Percentiles rank a stretch among this genome's conserved stretches.
phyloP scores from a whole-genome alignment of 345 rosid genomes.

The Cardamine chenopodiifolia region DNA sequence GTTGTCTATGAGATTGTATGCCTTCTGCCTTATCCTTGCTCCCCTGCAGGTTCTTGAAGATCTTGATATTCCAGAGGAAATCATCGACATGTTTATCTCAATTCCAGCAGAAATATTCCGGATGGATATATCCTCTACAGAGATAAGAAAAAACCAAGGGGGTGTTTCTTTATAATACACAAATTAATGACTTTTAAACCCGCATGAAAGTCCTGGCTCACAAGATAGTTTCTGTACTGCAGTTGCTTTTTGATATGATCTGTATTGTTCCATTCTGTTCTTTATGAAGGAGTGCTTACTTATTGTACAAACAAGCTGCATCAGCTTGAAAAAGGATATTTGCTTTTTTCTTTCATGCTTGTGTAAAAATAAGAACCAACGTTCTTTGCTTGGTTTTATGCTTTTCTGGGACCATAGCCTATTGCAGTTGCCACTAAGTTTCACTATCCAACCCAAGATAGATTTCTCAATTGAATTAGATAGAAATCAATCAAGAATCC shows the following conservation, averaged over 20 bases:
- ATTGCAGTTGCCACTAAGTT: neutral
- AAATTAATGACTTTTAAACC: neutral
- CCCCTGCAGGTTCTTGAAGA: conserved; percentile 74
- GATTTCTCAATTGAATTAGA: neutral
- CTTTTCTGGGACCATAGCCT: neutral
- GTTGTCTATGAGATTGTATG: conserved; percentile 7
- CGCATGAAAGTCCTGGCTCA: neutral
- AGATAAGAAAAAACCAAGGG: conserved; percentile 53
- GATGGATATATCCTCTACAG: conserved; percentile 81
- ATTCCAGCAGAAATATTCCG: conserved; percentile 70
- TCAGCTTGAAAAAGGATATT: neutral
- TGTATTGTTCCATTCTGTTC: neutral
- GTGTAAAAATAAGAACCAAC: conserved; percentile 16
- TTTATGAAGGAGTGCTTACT: neutral
- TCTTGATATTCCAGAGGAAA: conserved; percentile 66
- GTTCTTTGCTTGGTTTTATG: neutral
- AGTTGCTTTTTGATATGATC: conserved; percentile 5
- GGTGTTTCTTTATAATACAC: neutral
- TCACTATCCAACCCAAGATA: neutral
- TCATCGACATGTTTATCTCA: conserved; percentile 69
- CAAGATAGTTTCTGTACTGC: neutral
- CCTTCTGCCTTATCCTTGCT: conserved; percentile 9
- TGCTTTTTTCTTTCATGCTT: neutral
- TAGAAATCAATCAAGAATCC: neutral
- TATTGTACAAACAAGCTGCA: neutral